A percentile compares a stretch with the other conserved stretches of the same genome.
Evolutionary conservation across 2,329 filamentous ascomycete genomes (phyloP).

Genomic region (Botrytis aclada): DNA sequence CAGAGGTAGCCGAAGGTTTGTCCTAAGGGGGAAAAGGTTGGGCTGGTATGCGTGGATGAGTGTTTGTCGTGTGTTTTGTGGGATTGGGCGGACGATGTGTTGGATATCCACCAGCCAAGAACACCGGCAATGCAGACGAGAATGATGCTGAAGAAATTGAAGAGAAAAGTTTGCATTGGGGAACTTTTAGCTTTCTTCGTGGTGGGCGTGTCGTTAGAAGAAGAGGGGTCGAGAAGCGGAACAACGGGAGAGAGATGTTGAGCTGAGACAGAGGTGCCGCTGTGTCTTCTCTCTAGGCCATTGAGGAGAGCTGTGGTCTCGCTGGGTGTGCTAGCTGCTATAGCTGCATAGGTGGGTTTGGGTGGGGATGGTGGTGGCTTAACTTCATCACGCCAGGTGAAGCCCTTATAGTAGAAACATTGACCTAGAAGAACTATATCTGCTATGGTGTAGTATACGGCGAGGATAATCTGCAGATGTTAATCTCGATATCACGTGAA

Average conservation of each 20-base stretch:
- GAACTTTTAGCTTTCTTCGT: slow-evolving; percentile 47
- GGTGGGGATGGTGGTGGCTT: slow-evolving; percentile 43
- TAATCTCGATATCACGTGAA: neutral
- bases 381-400: slow-evolving; percentile 60
- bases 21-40: slow-evolving; percentile 69
- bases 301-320: slow-evolving; percentile 54
- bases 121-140: slow-evolving; percentile 83
- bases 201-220: slow-evolving; percentile 41
- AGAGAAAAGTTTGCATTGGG: slow-evolving; percentile 56
- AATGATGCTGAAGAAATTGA: slow-evolving; percentile 72
- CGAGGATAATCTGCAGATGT: slow-evolving; percentile 67
- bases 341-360: slow-evolving; percentile 28
- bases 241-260: slow-evolving; percentile 77
- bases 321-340: slow-evolving; percentile 36
- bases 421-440: slow-evolving; percentile 85
- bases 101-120: slow-evolving; percentile 78
- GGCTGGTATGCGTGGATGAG: slow-evolving; percentile 40
- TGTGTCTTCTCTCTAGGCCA: slow-evolving; percentile 48
- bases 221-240: slow-evolving; percentile 62
- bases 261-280: slow-evolving; percentile 56
- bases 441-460: slow-evolving; percentile 88
- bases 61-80: slow-evolving; percentile 27
- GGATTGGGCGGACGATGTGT: slow-evolving; percentile 37
- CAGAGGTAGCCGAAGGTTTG: slow-evolving; percentile 95
- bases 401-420: slow-evolving; percentile 94